These are phyloP conservation scores for Pseudoscleropodium purum DNA, from an alignment of 225 moss, liverwort and hornwort genomes.

Conservation along the genomic window DNA sequence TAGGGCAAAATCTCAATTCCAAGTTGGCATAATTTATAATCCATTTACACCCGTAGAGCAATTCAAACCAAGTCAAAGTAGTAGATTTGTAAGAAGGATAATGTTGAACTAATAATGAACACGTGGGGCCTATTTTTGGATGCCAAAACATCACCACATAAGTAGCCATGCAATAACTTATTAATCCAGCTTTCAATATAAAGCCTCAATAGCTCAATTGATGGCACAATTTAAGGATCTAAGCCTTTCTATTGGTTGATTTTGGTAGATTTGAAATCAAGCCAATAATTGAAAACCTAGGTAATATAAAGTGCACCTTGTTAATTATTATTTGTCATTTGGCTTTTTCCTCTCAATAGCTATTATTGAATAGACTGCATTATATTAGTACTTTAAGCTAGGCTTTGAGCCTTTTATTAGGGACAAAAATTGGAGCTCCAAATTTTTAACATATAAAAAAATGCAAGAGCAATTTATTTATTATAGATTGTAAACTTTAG, in stretches of 20 bases:
- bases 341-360: rapidly evolving
- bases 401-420: not conserved
- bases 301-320: too few relatives aligned
- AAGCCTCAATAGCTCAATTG: not conserved
- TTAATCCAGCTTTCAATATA: rapidly evolving
- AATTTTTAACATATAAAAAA: not conserved
- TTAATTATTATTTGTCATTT: not conserved
- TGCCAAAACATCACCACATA: rapidly evolving
- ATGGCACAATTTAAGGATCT: not conserved
- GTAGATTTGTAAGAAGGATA: not conserved
- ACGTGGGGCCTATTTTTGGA: not conserved
- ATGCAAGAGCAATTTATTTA: not conserved
- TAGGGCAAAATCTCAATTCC: not conserved
- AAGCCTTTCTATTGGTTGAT: not conserved
- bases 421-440: not conserved
- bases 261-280: too few relatives aligned
- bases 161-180: not conserved
- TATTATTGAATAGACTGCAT: not conserved
- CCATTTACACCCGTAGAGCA: not conserved
- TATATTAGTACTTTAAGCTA: too few relatives aligned
- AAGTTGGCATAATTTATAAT: not conserved
- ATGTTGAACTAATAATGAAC: not conserved
- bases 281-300: rapidly evolving
- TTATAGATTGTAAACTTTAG: too few relatives aligned
- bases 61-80: not conserved